These are phyloP conservation scores for Meyerozyma carpophila DNA, from an alignment of 1,139 yeast species.

Conservation along the genomic window DNA sequence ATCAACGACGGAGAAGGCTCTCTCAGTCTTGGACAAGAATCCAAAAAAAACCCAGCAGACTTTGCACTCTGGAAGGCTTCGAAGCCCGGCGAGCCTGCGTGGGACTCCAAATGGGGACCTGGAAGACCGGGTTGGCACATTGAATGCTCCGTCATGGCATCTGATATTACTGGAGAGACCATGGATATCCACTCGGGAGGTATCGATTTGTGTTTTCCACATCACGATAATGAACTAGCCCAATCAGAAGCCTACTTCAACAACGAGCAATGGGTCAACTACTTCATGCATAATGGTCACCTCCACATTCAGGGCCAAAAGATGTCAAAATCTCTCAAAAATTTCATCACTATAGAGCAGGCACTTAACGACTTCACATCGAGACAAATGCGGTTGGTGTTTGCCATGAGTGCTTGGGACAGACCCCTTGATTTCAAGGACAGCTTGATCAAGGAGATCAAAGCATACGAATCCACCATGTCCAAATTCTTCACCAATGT, in stretches of 20 bases:
- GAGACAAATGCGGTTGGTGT: conserved; percentile 83
- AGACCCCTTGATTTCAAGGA: conserved; percentile 89
- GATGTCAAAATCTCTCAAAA: conserved; percentile 92
- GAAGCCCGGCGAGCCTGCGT: conserved; percentile 95
- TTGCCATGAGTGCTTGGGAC: conserved; percentile 91
- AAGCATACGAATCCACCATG: conserved; percentile 64
- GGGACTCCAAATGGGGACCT: conserved; percentile 94
- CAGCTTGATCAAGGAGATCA: conserved; percentile 69
- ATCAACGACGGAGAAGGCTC: conserved; percentile 97
- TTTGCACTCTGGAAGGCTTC: conserved; percentile 97
- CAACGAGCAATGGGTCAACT: conserved; percentile 92
- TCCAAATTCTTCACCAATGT: conserved; percentile 81
- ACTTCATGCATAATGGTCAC: conserved; percentile 95
- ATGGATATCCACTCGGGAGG: conserved; percentile 98
- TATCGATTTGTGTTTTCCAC: conserved; percentile 97
- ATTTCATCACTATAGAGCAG: conserved; percentile 90
- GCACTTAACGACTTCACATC: conserved; percentile 68
- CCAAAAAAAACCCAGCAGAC: conserved; percentile 73
- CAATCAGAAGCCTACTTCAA: conserved; percentile 93
- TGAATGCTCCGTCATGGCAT: conserved; percentile 98
- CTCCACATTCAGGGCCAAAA: conserved; percentile 97
- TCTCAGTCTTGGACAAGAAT: conserved; percentile 42
- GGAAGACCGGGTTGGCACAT: conserved; percentile 99
- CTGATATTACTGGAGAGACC: conserved; percentile 73
- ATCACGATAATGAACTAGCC: conserved; percentile 96